Evolutionary conservation across 768 basidiomycete species (phyloP).

Genomic region (Podaxis rugospora): DNA sequence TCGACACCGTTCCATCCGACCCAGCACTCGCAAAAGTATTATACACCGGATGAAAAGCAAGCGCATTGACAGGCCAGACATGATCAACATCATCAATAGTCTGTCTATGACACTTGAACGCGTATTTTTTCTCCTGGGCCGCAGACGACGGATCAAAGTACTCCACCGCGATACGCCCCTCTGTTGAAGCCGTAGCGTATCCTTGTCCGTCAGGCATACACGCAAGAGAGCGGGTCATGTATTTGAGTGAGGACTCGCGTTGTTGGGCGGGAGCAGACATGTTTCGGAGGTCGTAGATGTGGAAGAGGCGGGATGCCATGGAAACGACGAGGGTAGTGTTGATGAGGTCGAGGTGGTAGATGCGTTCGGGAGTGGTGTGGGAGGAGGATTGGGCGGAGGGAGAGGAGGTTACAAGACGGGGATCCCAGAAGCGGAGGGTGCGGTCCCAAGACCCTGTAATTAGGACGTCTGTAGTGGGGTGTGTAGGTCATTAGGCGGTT

Average conservation of each 20-base stretch:
- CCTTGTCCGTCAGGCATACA: constrained; percentile 94
- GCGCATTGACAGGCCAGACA: constrained; percentile 93
- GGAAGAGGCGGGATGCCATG: constrained; percentile 87
- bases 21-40: constrained; percentile 96
- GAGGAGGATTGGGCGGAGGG: constrained; percentile 52
- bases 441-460: constrained; percentile 93
- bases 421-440: constrained; percentile 85
- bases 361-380: constrained; percentile 72
- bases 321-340: constrained; percentile 82
- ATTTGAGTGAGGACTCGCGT: constrained; percentile 92
- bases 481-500: not conserved
- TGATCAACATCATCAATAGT: constrained; percentile 89
- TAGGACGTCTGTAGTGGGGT: constrained; percentile 47
- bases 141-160: constrained; percentile 84
- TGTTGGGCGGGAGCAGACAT: constrained; percentile 73
- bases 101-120: constrained; percentile 96
- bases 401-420: constrained; percentile 36
- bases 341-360: constrained; percentile 80
- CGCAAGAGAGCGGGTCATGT: constrained; percentile 86
- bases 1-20: constrained; percentile 88
- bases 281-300: constrained; percentile 83
- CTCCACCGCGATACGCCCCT: constrained; percentile 95
- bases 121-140: constrained; percentile 83
- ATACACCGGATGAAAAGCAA: constrained; percentile 90
- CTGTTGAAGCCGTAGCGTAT: constrained; percentile 93